Evolutionary conservation across 2,329 filamentous ascomycete genomes (phyloP).

Genomic region (Monosporascus sp.): DNA sequence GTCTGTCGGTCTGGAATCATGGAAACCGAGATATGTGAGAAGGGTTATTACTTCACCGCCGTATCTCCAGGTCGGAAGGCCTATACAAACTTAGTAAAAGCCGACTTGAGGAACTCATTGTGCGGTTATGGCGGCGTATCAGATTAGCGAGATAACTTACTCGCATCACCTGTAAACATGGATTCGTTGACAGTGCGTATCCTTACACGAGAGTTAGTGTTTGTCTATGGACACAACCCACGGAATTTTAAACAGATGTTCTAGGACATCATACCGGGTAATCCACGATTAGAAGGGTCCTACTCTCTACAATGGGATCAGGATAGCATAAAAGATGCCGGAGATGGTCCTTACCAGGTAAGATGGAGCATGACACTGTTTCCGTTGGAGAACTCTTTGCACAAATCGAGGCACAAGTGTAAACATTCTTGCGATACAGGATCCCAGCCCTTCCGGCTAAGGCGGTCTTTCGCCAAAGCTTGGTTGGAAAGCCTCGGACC

Average conservation of each 20-base stretch:
- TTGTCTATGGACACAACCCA: neutral
- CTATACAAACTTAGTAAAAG: slow-evolving; percentile 11
- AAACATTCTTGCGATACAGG: slow-evolving; percentile 14
- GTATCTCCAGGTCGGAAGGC: slow-evolving; percentile 19
- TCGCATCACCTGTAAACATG: slow-evolving; percentile 18
- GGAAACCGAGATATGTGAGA: slow-evolving; percentile 44
- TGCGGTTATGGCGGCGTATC: neutral
- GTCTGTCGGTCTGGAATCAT: slow-evolving; percentile 30
- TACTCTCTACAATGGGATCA: no score
- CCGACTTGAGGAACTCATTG: slow-evolving; percentile 3
- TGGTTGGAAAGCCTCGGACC: neutral
- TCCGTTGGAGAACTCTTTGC: slow-evolving; percentile 20
- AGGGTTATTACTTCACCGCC: slow-evolving; percentile 20
- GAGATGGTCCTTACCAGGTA: neutral
- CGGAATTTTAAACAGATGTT: no score
- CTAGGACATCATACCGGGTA: no score
- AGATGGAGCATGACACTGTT: slow-evolving; percentile 19
- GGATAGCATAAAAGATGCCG: no score
- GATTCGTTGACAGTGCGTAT: slow-evolving; percentile 14
- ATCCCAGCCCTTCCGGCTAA: slow-evolving; percentile 6
- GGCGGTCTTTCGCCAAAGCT: slow-evolving; percentile 5
- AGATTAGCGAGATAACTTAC: slow-evolving; percentile 9
- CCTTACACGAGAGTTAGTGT: neutral
- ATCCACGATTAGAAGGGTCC: no score
- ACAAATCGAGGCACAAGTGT: slow-evolving; percentile 18